Base-by-base conservation (phyloP, 352 stramenopile genomes). In the Phytophthora ramorum region DNA sequence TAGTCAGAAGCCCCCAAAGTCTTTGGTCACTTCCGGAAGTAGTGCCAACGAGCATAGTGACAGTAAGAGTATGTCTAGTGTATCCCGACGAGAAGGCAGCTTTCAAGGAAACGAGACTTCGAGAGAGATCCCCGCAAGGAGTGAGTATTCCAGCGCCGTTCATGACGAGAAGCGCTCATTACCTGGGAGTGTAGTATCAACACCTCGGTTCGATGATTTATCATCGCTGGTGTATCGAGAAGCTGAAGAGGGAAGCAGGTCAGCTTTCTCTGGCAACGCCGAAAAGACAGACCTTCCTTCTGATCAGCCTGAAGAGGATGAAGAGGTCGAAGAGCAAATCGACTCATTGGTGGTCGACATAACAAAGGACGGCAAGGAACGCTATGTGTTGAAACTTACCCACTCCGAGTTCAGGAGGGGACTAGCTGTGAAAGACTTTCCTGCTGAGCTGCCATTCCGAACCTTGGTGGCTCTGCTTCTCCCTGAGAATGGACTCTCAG, bases 381-480 rank as follows among this genome's bases (percentile, higher is more conserved):
- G 85, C 7, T 73, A 56, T 3, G 73, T 92, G 26, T 66, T 77
- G 0, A 87, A 89, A 59, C 50, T 93, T 7, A 43, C 72, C 13
- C 82, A 91, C 58, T 68, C 72, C 0, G 67, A 81, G 13, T 82
- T 93, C 55, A 80, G 76, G 41, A 71, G 60, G 16, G 77, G 73
- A 0, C 9, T 90, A 17, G 17, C 69, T 2, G 60, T 91, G 1
- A 78, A 78, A 22, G 76, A 87, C 8, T 85, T 90, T 34, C 81
- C 85, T 3, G 66, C 53, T 6, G 74, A 81, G 1, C 20, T 92
- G 12, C 66, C 79, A 22, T 88, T 90, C 28, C 73, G 73, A 48
- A 91, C 85, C 20, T 50, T 96, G 7, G 35, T 93, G 13, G 87
- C 68, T 7, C 35, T 94, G 8, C 68, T 92, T 19, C 68, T 96